A percentile compares a stretch with the other conserved stretches of the same genome.
Conservation (phyloP, 306 rosid species). For the Dalbergia cochinchinensis region DNA sequence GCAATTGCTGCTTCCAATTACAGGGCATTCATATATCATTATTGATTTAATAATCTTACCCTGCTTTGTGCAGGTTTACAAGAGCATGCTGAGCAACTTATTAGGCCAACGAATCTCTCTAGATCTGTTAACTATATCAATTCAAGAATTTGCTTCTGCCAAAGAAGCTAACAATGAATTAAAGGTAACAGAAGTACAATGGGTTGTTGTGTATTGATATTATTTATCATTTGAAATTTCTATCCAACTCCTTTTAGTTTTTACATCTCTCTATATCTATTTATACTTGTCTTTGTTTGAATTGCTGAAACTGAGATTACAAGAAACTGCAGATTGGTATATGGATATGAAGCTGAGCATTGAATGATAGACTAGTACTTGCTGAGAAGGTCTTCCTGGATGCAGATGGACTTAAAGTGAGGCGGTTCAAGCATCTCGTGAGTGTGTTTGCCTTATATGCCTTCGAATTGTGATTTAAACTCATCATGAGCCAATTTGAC, state of each 20-base stretch:
- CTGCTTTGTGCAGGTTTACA: slow-evolving; percentile 51
- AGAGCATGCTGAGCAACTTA: slow-evolving; percentile 52
- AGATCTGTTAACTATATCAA: too few species aligned
- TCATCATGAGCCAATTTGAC: not conserved
- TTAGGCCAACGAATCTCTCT: too few species aligned
- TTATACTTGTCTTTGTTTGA: too few species aligned
- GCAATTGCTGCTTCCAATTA: not conserved
- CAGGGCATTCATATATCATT: not conserved
- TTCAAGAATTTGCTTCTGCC: too few species aligned
- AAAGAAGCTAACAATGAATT: too few species aligned
- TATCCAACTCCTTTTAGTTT: too few species aligned
- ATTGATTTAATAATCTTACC: not conserved
- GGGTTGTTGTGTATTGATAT: too few species aligned
- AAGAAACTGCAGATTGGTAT: not conserved
- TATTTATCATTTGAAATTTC: too few species aligned
- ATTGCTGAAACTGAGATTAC: too few species aligned
- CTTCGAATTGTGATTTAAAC: not conserved
- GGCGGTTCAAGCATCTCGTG: slow-evolving; percentile 93
- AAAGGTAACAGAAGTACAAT: too few species aligned
- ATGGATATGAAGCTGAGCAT: slow-evolving; percentile 61
- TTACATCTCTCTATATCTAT: too few species aligned
- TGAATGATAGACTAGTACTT: slow-evolving; percentile 83
- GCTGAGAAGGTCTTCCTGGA: slow-evolving; percentile 83
- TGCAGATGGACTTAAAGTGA: slow-evolving; percentile 69
- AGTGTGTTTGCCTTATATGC: slow-evolving; percentile 38